phyloP scores from a whole-genome alignment of 2,329 filamentous ascomycete species.

The Anisogramma anomala region DNA sequence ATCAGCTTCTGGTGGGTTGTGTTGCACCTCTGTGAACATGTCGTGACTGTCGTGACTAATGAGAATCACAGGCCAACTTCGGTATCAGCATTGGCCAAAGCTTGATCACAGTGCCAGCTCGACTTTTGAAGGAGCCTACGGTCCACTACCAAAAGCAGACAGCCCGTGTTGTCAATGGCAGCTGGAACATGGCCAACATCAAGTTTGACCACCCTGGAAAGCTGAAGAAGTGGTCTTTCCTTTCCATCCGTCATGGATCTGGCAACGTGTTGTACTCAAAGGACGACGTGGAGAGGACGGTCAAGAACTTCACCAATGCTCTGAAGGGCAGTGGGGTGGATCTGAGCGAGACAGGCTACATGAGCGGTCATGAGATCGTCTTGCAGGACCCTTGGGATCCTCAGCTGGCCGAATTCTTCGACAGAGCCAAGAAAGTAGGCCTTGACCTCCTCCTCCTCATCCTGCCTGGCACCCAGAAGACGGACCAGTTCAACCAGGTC shows the following conservation, averaged over 20 bases:
- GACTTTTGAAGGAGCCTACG: constrained; percentile 42
- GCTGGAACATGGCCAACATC: constrained; percentile 47
- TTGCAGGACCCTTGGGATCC: constrained; percentile 3
- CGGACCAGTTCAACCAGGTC: constrained; percentile 22
- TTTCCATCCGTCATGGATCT: constrained; percentile 15
- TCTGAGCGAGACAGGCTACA: neutral
- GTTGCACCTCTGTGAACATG: constrained; percentile 20
- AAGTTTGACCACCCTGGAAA: constrained; percentile 34
- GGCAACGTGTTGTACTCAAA: neutral
- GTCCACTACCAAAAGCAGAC: constrained; percentile 37
- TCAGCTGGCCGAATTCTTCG: constrained; percentile 1
- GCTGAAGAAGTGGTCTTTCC: constrained; percentile 30
- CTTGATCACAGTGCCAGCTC: constrained; percentile 52
- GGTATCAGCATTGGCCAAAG: constrained; percentile 36
- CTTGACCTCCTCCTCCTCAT: constrained; percentile 38
- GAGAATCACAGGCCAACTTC: constrained; percentile 5
- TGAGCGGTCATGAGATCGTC: neutral
- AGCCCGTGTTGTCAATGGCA: constrained; percentile 25
- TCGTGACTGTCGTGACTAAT: constrained; percentile 26
- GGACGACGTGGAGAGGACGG: neutral
- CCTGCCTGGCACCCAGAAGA: constrained; percentile 23
- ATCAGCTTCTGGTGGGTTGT: constrained; percentile 21
- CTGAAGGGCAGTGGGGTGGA: constrained; percentile 13
- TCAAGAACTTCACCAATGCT: constrained; percentile 4
- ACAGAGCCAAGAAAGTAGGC: neutral